These are phyloP conservation scores for Fragilariopsis cylindrus DNA, from an alignment of 108 stramenopile genomes.

Conservation along the genomic window DNA sequence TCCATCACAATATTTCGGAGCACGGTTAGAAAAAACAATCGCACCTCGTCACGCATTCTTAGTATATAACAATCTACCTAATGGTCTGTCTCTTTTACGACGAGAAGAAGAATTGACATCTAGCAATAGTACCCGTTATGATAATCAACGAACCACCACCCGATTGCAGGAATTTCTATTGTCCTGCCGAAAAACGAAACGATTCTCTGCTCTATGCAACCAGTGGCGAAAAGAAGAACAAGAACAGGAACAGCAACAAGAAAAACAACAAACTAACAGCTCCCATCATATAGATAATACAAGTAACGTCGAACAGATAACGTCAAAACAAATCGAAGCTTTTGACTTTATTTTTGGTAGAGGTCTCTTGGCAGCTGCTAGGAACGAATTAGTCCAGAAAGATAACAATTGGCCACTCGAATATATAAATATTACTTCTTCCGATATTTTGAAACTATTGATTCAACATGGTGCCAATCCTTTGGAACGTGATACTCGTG, in stretches of 20 bases:
- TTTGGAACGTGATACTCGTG: slow-evolving; percentile 70
- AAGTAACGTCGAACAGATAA: slow-evolving; percentile 30
- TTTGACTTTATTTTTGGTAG: slow-evolving; percentile 76
- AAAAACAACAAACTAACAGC: background rate
- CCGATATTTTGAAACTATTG: slow-evolving; percentile 53
- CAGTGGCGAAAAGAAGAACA: slow-evolving; percentile 42
- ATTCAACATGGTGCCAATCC: slow-evolving; percentile 79
- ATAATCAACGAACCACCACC: background rate
- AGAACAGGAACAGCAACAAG: slow-evolving; percentile 1
- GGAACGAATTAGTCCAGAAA: slow-evolving; percentile 54
- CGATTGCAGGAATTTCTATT: slow-evolving; percentile 61
- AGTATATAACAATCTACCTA: slow-evolving; percentile 45
- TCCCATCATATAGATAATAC: background rate
- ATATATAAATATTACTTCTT: slow-evolving; percentile 60
- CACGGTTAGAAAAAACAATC: slow-evolving; percentile 66
- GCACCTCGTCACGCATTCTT: slow-evolving; percentile 86
- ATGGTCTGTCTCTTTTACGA: slow-evolving; percentile 32
- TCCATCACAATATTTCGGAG: slow-evolving; percentile 74
- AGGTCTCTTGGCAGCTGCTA: slow-evolving; percentile 69
- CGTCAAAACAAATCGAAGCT: slow-evolving; percentile 66
- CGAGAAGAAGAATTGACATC: background rate
- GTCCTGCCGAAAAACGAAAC: slow-evolving; percentile 64
- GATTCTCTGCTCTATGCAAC: slow-evolving; percentile 78
- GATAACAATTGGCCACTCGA: slow-evolving; percentile 46
- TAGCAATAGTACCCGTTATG: background rate